These are phyloP conservation scores for Arxiozyma slooffiae DNA, from an alignment of 1,139 yeast genomes.

Conservation along the genomic window DNA sequence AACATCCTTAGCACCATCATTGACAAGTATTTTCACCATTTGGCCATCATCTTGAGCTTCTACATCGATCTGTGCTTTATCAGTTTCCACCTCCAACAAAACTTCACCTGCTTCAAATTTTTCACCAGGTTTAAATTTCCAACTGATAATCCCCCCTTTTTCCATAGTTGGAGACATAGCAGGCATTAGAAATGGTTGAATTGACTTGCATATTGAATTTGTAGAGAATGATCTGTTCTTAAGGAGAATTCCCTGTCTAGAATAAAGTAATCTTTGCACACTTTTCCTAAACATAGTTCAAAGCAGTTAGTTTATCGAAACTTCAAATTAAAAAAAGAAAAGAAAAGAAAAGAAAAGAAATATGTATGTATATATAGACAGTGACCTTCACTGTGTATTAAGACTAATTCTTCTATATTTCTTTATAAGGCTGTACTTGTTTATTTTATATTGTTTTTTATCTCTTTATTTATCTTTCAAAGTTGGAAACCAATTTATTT, in stretches of 20 bases:
- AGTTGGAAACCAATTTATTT: neutral
- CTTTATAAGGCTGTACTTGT: neutral
- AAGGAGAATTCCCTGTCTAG: neutral
- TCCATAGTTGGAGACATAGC: constrained; percentile 99
- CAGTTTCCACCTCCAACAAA: constrained; percentile 81
- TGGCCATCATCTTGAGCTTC: constrained; percentile 92
- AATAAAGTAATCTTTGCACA: neutral
- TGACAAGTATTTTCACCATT: constrained; percentile 62
- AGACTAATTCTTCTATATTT: neutral
- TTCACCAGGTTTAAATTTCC: constrained; percentile 85
- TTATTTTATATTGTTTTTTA: neutral
- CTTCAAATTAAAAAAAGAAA: too few relatives aligned
- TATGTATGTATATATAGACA: too few relatives aligned
- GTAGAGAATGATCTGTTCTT: neutral
- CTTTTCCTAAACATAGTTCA: neutral
- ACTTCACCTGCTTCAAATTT: constrained; percentile 76
- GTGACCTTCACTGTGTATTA: neutral
- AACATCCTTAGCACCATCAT: constrained; percentile 67
- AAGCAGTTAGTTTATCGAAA: neutral
- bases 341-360: too few relatives aligned
- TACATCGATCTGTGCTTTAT: constrained; percentile 85
- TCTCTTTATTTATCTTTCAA: neutral
- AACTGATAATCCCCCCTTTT: constrained; percentile 88
- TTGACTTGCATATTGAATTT: constrained; percentile 27
- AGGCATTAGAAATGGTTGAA: constrained; percentile 76